Percentiles rank a stretch among this genome's conserved stretches.
Evolutionary conservation across 352 stramenopile genomes (phyloP).

Genomic region (Phytophthora melonis): DNA sequence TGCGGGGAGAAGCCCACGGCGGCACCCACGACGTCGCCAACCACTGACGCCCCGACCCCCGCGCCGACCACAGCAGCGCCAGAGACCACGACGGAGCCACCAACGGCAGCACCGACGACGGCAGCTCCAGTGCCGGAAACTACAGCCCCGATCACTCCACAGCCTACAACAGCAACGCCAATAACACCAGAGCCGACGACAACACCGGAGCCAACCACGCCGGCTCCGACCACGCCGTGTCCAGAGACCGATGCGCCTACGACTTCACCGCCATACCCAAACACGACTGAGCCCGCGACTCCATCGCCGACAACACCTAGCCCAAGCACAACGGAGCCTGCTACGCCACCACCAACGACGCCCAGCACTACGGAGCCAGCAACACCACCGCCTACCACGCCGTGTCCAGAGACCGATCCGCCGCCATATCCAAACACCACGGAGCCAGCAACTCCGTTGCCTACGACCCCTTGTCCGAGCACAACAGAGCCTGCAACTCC

Average conservation of each 20-base stretch:
- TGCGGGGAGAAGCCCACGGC: constrained; percentile 28
- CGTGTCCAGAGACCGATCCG: not conserved
- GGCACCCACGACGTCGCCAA: constrained; percentile 7
- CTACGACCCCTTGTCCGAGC: constrained; percentile 1
- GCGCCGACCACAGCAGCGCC: not conserved
- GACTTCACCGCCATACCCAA: constrained; percentile 1
- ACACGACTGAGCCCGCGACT: not conserved
- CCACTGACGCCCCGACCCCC: constrained; percentile 1
- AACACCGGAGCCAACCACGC: not conserved
- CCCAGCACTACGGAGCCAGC: not conserved
- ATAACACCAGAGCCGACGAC: constrained; percentile 5
- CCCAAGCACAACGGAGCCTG: not conserved
- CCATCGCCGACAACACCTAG: not conserved
- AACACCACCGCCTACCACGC: constrained; percentile 1
- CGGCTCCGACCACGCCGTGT: not conserved
- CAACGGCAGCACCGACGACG: not conserved
- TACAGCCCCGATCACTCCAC: not conserved
- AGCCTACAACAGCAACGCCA: not conserved
- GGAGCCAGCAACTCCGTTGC: not conserved
- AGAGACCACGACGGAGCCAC: not conserved
- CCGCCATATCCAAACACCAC: not conserved
- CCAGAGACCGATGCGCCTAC: constrained; percentile 6
- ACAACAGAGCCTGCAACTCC: constrained; percentile 3
- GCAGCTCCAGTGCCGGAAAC: not conserved
- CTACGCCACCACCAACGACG: not conserved